Percentiles rank a stretch among this genome's conserved stretches.
Evolutionary conservation across 2,329 filamentous ascomycete species (phyloP).

Genomic region (Fusarium verrucosum): DNA sequence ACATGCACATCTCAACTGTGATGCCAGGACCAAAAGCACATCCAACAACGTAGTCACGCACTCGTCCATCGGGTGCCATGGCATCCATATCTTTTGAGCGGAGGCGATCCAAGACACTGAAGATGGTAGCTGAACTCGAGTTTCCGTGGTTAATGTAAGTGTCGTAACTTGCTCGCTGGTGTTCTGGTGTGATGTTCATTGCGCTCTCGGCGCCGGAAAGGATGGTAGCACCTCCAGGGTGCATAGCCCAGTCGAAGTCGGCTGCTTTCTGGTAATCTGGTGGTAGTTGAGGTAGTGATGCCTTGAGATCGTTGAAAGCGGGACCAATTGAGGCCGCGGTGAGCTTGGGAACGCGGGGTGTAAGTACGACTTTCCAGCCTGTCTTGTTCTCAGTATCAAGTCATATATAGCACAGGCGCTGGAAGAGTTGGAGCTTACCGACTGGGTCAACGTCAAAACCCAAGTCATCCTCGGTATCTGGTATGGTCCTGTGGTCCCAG

Average conservation of each 20-base stretch:
- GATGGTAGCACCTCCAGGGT: conserved; percentile 74
- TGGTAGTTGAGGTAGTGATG: conserved; percentile 58
- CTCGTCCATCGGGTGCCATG: conserved; percentile 59
- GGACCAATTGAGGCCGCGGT: conserved; percentile 61
- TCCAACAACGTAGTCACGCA: conserved; percentile 68
- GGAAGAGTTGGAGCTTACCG: conserved; percentile 52
- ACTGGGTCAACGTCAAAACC: conserved; percentile 72
- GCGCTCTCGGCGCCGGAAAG: conserved; percentile 68
- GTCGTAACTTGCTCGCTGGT: conserved; percentile 75
- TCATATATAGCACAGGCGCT: background rate
- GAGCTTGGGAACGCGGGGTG: conserved; percentile 67
- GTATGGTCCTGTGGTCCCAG: conserved; percentile 71
- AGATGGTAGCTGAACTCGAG: conserved; percentile 73
- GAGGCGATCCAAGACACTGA: conserved; percentile 71
- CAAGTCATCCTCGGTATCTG: conserved; percentile 69
- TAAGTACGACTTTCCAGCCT: conserved; percentile 74
- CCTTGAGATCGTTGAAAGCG: conserved; percentile 64
- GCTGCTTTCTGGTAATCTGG: conserved; percentile 55
- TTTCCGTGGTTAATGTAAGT: conserved; percentile 75
- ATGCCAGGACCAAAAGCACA: conserved; percentile 78
- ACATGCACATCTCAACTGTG: conserved; percentile 72
- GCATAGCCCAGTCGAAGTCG: conserved; percentile 78
- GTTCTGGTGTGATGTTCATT: conserved; percentile 67
- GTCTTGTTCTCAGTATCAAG: conserved; percentile 25
- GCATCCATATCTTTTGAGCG: conserved; percentile 68